These are phyloP conservation scores for Penicillium capsulatum DNA, from an alignment of 2,329 filamentous ascomycete genomes.

Conservation along the genomic window DNA sequence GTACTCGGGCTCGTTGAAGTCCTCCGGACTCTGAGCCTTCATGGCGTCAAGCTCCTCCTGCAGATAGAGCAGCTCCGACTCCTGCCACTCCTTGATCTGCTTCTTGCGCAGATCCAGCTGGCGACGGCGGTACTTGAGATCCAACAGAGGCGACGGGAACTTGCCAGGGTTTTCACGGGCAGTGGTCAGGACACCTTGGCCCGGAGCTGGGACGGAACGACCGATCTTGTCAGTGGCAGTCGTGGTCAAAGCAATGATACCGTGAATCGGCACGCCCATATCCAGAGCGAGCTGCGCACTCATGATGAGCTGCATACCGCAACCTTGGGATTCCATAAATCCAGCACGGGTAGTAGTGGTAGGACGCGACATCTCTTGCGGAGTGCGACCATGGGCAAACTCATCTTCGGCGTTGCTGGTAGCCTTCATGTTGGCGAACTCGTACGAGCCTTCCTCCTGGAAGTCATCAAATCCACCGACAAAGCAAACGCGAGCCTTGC, in stretches of 20 bases:
- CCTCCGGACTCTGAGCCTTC: constrained; percentile 66
- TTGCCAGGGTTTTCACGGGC: constrained; percentile 86
- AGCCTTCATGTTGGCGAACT: constrained; percentile 99
- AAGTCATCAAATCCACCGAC: constrained; percentile 99
- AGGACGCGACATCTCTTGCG: constrained; percentile 94
- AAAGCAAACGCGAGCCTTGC: constrained; percentile 94
- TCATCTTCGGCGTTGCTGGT: constrained; percentile 98
- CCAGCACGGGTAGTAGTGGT: constrained; percentile 95
- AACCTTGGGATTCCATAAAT: constrained; percentile 99
- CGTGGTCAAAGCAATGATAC: constrained; percentile 85
- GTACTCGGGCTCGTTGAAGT: constrained; percentile 80
- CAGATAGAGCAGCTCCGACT: constrained; percentile 87
- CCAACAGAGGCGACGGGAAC: constrained; percentile 90
- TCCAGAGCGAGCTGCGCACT: constrained; percentile 91
- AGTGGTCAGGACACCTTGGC: constrained; percentile 92
- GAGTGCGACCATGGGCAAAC: constrained; percentile 89
- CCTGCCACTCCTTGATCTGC: constrained; percentile 95
- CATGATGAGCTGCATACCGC: constrained; percentile 98
- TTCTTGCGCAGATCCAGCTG: constrained; percentile 91
- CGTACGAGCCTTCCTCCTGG: constrained; percentile 97
- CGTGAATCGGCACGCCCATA: constrained; percentile 98
- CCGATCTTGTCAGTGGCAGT: constrained; percentile 99
- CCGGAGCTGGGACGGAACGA: constrained; percentile 91
- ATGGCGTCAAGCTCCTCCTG: constrained; percentile 90
- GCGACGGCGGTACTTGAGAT: constrained; percentile 94